Base-by-base conservation (phyloP, 2,329 filamentous ascomycete genomes). In the Trichoderma atrobrunneum region DNA sequence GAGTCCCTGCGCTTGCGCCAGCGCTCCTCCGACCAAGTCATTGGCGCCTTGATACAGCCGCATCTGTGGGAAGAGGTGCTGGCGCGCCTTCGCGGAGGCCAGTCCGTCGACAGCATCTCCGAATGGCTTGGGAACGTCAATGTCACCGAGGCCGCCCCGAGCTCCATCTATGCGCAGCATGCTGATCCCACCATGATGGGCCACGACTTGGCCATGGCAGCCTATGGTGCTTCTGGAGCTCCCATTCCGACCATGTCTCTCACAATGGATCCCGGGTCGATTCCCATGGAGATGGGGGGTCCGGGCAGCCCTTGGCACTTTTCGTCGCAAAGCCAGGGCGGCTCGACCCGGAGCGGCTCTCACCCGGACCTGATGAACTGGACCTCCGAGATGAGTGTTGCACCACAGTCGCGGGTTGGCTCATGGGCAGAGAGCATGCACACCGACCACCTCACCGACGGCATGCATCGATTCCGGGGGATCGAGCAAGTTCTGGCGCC, bases 21-120 rank as follows among this genome's bases (percentile, higher is more conserved):
- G 76, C 85, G 84, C 26, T 85, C 85, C 59, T 88, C 81, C 78
- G 87, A 90, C 30, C 84, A 84, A 34, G 84, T 91, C 63, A 81
- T 91, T 32, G 81, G 84, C 4, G 89, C 88, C 11, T 84, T 91
- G 61, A 79, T 82, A 6, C 84, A 83, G 12, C 82, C 86, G 2
- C 84, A 86, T 7, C 78, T 86, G 7, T 86, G 85, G 82, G 86
- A 88, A 72, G 86, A 89, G 43, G 84, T 90, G 2, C 74, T 91
- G 69, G 80, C 82, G 24, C 84, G 86, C 7, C 77, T 91, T 57
- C 87, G 86, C 56, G 81, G 79, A 30, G 88, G 89, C 56, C 86
- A 90, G 73, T 81, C 84, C 10, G 79, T 89, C 26, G 87, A 90
- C 59, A 81, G 73, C 60, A 88, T 91, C 70, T 86, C 87, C 5